These are phyloP conservation scores for Stemphylium lycopersici DNA, from an alignment of 2,329 filamentous ascomycete genomes.

Conservation along the genomic window DNA sequence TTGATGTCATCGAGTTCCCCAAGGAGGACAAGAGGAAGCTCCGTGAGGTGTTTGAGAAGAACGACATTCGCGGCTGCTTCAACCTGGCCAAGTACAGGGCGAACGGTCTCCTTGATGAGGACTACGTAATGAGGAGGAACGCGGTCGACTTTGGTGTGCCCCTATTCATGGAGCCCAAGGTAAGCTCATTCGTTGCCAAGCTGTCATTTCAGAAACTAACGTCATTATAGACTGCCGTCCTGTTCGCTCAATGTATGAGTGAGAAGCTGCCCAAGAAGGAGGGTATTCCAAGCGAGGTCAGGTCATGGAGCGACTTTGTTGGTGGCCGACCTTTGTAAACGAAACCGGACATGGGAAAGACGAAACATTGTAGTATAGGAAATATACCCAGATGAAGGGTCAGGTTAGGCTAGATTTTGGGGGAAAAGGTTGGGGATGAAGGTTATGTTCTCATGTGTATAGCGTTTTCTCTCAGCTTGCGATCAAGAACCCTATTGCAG, in stretches of 20 bases:
- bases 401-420: neutral
- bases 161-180: conserved; percentile 97
- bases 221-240: conserved; percentile 76
- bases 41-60: conserved; percentile 93
- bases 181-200: conserved; percentile 55
- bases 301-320: conserved; percentile 94
- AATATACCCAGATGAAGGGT: conserved; percentile 18
- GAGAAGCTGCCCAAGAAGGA: conserved; percentile 90
- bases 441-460: conserved; percentile 23
- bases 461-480: conserved; percentile 15
- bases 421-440: conserved; percentile 1
- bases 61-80: conserved; percentile 94
- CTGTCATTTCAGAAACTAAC: conserved; percentile 23
- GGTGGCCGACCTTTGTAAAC: conserved; percentile 56
- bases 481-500: conserved; percentile 2
- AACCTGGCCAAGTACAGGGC: conserved; percentile 86
- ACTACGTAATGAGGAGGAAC: conserved; percentile 98
- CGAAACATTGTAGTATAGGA: conserved; percentile 4
- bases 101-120: conserved; percentile 84
- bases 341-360: neutral
- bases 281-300: conserved; percentile 89
- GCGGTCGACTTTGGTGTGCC: conserved; percentile 98
- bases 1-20: conserved; percentile 96
- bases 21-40: conserved; percentile 94
- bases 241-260: conserved; percentile 96